Conservation (phyloP, 106 monocot species). For the Acanthochlamys bracteata region DNA sequence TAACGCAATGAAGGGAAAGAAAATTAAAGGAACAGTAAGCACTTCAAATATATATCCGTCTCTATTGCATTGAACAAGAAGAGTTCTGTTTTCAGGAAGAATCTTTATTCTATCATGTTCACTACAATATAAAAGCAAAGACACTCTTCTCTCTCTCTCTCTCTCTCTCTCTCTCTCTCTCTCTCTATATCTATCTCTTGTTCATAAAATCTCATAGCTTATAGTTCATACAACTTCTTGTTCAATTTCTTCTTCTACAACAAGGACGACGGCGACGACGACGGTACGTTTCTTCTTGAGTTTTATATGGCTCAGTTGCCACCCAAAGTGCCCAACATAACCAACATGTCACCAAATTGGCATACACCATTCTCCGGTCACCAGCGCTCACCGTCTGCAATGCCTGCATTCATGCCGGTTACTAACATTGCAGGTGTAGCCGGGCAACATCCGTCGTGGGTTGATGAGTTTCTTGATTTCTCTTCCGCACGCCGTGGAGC, state of each 20-base stretch:
- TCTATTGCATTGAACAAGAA: too few relatives aligned
- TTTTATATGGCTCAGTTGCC: constrained; percentile 70
- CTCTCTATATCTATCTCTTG: too few relatives aligned
- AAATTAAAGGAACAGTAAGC: neutral
- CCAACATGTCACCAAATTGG: constrained; percentile 27
- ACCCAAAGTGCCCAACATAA: constrained; percentile 47
- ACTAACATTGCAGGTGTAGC: neutral
- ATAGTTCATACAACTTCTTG: neutral
- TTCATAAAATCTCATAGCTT: too few relatives aligned
- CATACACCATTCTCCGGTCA: constrained; percentile 13
- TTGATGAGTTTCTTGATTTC: constrained; percentile 88
- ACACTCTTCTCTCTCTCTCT: too few relatives aligned
- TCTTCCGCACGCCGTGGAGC: constrained; percentile 50
- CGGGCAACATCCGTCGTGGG: constrained; percentile 34
- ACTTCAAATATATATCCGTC: too few relatives aligned
- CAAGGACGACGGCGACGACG: neutral
- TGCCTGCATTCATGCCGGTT: neutral
- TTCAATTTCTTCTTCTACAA: neutral
- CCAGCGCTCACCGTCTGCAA: constrained; percentile 14
- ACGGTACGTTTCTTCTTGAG: neutral
- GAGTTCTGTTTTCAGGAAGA: too few relatives aligned
- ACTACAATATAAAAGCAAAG: too few relatives aligned
- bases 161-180: too few relatives aligned
- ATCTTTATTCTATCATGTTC: too few relatives aligned
- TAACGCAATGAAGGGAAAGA: neutral